Conservation (phyloP, 164 flowering plant species). For the Chloranthus sessilifolius region DNA sequence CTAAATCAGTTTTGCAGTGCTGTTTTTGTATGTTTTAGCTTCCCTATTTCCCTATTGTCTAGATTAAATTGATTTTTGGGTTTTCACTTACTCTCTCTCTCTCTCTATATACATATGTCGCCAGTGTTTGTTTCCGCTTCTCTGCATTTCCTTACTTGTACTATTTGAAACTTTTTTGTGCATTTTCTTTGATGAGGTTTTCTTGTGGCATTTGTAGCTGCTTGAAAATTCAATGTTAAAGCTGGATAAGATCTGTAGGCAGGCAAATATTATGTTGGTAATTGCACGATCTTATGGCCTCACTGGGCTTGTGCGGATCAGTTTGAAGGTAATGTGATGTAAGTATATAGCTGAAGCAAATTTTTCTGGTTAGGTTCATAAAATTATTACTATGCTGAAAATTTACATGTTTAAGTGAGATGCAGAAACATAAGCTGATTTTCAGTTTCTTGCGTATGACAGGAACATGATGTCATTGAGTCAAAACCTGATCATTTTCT, state of each 20-base stretch:
- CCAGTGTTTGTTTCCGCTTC: too few relatives aligned
- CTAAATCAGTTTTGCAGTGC: too few relatives aligned
- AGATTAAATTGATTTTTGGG: too few relatives aligned
- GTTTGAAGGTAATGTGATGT: conserved; percentile 73
- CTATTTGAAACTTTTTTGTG: too few relatives aligned
- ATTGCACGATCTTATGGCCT: conserved; percentile 97
- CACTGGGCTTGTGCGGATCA: conserved; percentile 86
- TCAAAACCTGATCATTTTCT: conserved; percentile 98
- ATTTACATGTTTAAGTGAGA: too few relatives aligned
- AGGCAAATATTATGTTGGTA: conserved; percentile 66
- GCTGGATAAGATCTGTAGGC: conserved; percentile 87
- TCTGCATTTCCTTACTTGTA: too few relatives aligned
- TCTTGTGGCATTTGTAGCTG: conserved; percentile 43
- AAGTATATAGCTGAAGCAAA: conserved; percentile 8
- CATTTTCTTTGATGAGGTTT: conserved; percentile 4
- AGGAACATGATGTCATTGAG: conserved; percentile 93
- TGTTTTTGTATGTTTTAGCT: too few relatives aligned
- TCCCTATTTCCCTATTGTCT: too few relatives aligned
- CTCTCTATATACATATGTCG: too few relatives aligned
- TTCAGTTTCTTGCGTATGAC: conserved; percentile 17
- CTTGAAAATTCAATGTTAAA: conserved; percentile 72
- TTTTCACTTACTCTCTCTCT: too few relatives aligned
- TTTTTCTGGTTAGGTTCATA: conserved; percentile 2
- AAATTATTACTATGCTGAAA: neutral
- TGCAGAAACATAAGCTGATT: too few relatives aligned